These are phyloP conservation scores for Aspergillus sclerotiicarbonarius DNA, from an alignment of 495 filamentous ascomycete species.

Conservation along the genomic window DNA sequence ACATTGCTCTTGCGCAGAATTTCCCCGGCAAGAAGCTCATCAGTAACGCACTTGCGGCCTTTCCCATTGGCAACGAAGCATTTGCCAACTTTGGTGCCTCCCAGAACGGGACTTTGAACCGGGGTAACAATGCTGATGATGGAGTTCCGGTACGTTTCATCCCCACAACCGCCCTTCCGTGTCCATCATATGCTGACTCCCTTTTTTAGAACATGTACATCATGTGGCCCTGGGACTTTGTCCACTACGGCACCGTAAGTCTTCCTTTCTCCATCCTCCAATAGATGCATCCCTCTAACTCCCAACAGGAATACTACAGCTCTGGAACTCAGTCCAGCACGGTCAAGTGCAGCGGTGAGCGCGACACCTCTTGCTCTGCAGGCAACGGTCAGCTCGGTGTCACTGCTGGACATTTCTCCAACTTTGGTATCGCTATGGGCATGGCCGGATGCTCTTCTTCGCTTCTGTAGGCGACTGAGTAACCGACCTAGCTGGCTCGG, in stretches of 20 bases:
- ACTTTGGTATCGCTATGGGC: slow-evolving; percentile 29
- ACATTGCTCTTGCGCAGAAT: slow-evolving; percentile 32
- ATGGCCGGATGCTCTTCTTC: slow-evolving; percentile 23
- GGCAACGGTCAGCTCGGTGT: slow-evolving; percentile 30
- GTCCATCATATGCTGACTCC: not conserved
- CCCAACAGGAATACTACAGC: slow-evolving; percentile 34
- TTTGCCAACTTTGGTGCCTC: slow-evolving; percentile 29
- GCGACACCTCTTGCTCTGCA: slow-evolving; percentile 32
- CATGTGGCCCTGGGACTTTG: slow-evolving; percentile 22
- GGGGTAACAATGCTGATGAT: slow-evolving; percentile 31
- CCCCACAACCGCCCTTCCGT: not conserved
- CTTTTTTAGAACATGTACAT: slow-evolving; percentile 32
- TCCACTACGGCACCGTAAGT: slow-evolving; percentile 35
- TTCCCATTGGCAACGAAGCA: slow-evolving; percentile 33
- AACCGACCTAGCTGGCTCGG: not conserved
- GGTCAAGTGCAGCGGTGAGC: slow-evolving; percentile 28
- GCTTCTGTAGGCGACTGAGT: not conserved
- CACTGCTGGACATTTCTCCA: slow-evolving; percentile 30
- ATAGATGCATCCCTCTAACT: slow-evolving; percentile 1
- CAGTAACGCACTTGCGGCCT: slow-evolving; percentile 35
- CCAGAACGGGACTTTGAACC: slow-evolving; percentile 28
- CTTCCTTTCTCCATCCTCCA: not conserved
- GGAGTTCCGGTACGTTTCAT: slow-evolving; percentile 29
- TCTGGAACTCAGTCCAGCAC: slow-evolving; percentile 19
- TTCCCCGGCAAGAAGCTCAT: slow-evolving; percentile 30